Evolutionary conservation across 148 eudicot species (phyloP), one percentile per base, ranked within the genome.

Genomic region (Pouteria glomerata): DNA sequence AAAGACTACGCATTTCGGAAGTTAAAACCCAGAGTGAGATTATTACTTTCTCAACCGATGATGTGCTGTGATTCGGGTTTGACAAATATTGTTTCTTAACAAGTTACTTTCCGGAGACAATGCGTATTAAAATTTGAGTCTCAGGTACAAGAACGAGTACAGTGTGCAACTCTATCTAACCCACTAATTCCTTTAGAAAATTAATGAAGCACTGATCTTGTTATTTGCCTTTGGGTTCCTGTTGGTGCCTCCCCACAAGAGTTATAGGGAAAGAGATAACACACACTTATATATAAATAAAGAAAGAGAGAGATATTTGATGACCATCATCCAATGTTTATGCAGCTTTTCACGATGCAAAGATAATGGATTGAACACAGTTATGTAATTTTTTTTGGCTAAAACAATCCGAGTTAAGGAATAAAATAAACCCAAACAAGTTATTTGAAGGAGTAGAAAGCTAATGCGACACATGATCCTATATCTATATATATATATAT

Each of bases 291-390:
- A n/a, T n/a, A n/a, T n/a, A 61, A 18, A 62, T 42, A 35, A 47
- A 63, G 66, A 62, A 0, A 23, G 33, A 13, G 34, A 24, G 68
- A 2, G 48, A 16, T 35, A 57, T 70, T 57, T 57, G 23, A 44
- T 70, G 62, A 44, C 27, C 62, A 53, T 31, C 24, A 24, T 5
- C 33, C 30, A 47, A 37, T 71, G 31, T 19, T 27, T 23, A 16
- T 18, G 27, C 55, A 24, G 42, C 31, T 12, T 70, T 39, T 37
- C 39, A 70, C 37, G 44, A 72, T 48, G 53, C 67, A 57, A 21
- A 13, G 26, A 57, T 57, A 70, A 71, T 71, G 74, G 74, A 71
- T 58, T 58, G 58, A 26, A 71, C 56, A 4, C 45, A 41, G 51
- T 68, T 51, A 52, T 44, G 59, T 51, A 29, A 33, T 69, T 18